phyloP scores from a whole-genome alignment of 805 yeast species.

The Metschnikowia proteae region DNA sequence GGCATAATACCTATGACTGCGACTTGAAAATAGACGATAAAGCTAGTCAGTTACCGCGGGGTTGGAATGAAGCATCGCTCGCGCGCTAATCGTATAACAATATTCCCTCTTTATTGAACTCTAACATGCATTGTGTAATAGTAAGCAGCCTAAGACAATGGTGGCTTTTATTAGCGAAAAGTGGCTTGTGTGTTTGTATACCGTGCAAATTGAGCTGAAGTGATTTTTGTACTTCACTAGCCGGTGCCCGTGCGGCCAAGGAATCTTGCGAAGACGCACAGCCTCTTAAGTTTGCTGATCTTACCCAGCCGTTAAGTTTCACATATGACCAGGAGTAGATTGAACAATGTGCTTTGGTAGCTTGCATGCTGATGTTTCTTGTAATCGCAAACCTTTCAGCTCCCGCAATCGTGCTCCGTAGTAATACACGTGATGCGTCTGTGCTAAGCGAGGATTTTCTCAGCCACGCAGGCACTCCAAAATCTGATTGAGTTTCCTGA shows the following conservation, averaged over 20 bases:
- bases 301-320: not conserved
- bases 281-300: not conserved
- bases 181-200: not conserved
- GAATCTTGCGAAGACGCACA: conserved; percentile 1
- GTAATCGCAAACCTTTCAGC: not conserved
- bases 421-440: not conserved
- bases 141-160: not conserved
- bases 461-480: conserved; percentile 4
- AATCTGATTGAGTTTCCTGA: conserved; percentile 1
- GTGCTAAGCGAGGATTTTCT: conserved; percentile 4
- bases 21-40: not conserved
- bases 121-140: not conserved
- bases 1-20: conserved; percentile 1
- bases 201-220: not conserved
- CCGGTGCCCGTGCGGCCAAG: conserved; percentile 1
- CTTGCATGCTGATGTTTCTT: not conserved
- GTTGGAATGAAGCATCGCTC: not conserved
- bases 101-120: not conserved
- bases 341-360: not conserved
- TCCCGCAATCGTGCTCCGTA: not conserved
- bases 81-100: not conserved
- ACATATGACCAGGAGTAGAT: not conserved
- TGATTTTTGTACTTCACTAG: not conserved
- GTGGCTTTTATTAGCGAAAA: not conserved
- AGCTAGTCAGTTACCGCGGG: not conserved